phyloP scores from a whole-genome alignment of 345 rosid genomes.

The Brassica rapa region DNA sequence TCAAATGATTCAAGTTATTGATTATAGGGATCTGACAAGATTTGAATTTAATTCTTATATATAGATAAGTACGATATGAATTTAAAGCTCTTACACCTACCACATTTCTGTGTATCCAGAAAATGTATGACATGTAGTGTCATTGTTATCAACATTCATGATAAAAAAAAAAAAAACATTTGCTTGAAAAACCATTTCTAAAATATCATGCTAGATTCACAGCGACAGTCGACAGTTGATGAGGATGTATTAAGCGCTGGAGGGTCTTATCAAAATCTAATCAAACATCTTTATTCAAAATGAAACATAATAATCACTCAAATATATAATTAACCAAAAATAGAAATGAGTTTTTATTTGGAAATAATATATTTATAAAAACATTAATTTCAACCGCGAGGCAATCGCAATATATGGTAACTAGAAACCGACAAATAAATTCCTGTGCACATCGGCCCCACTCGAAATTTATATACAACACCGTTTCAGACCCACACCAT shows the following conservation, averaged over 20 bases:
- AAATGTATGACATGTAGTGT: background rate
- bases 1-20: background rate
- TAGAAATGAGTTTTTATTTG: background rate
- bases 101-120: conserved; percentile 15
- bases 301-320: conserved; percentile 6
- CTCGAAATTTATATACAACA: background rate
- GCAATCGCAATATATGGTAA: conserved; percentile 31
- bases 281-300: conserved; percentile 20
- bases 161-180: background rate
- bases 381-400: conserved; percentile 40
- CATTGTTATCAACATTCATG: conserved; percentile 11
- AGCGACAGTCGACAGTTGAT: conserved; percentile 6
- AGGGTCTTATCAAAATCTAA: conserved; percentile 30
- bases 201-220: conserved; percentile 8
- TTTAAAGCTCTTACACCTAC: conserved; percentile 23
- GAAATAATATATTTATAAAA: conserved; percentile 25
- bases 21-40: conserved; percentile 1
- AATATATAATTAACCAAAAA: background rate
- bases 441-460: background rate
- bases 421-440: conserved; percentile 25
- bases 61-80: conserved; percentile 8
- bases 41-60: conserved; percentile 2
- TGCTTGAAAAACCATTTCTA: background rate
- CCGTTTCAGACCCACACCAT: background rate
- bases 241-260: conserved; percentile 29